Percentiles rank a stretch among this genome's conserved stretches.
These are phyloP conservation scores for Bjerkandera adusta DNA, from an alignment of 1,284 basidiomycete species.

Conservation along the genomic window DNA sequence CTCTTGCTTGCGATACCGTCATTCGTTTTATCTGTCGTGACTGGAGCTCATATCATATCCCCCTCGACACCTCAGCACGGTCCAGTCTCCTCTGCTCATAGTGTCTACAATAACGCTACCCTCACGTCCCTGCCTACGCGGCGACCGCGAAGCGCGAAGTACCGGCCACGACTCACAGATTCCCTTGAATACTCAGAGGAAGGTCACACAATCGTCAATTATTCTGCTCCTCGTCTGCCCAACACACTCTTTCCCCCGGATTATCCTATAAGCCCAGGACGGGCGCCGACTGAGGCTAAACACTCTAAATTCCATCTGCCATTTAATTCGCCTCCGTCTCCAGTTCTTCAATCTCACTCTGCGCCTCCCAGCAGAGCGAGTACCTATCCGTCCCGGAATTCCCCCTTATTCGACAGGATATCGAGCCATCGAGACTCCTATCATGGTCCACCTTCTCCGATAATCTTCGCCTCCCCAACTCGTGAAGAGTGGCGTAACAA, in stretches of 20 bases:
- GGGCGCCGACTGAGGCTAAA: conserved; percentile 7
- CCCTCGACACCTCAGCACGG: conserved; percentile 26
- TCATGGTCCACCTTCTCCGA: conserved; percentile 22
- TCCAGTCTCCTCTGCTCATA: conserved; percentile 5
- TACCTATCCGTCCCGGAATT: too few species aligned
- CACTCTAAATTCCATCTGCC: conserved; percentile 12
- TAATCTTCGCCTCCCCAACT: conserved; percentile 24
- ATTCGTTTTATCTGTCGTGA: conserved; percentile 44
- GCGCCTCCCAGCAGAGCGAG: conserved; percentile 6
- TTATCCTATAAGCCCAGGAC: conserved; percentile 5
- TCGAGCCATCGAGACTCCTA: conserved; percentile 10
- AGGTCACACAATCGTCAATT: conserved; percentile 1
- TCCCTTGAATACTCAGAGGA: neutral
- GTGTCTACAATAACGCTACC: conserved; percentile 5
- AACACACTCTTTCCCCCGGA: conserved; percentile 11
- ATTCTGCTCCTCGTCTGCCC: conserved; percentile 9
- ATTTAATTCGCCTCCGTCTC: conserved; percentile 6
- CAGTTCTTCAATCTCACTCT: neutral
- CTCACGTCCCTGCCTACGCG: conserved; percentile 11
- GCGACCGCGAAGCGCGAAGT: conserved; percentile 3
- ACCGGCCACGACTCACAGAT: neutral
- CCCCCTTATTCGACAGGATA: too few species aligned
- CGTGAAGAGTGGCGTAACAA: conserved; percentile 14
- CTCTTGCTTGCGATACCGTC: conserved; percentile 52
- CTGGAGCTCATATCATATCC: conserved; percentile 21